Evolutionary conservation across 306 rosid genomes (phyloP), one percentile per base, ranked within the genome.

Genomic region (Casuarina cunninghamiana): DNA sequence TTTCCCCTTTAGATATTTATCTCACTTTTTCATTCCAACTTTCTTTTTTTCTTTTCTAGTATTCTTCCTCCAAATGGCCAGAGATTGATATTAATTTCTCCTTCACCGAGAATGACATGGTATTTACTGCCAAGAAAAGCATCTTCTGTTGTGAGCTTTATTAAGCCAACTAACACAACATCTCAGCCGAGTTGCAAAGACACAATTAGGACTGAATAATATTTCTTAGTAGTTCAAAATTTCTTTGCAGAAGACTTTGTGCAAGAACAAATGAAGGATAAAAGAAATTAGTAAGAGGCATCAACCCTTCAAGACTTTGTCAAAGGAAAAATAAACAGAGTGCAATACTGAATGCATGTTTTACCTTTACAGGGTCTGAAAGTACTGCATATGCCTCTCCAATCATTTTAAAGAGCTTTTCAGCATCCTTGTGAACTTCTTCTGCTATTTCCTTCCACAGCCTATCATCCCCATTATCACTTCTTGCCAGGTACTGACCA

Each of bases 341-440:
- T 43, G 42, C 48, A 53, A 26, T 44, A 26, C 58, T 57, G 17
- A 12, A 51, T 55, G 71, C 35, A 67, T n/a, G 15, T 42, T 6
- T 21, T 73, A 93, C 97, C 98, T 93, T 93, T 76, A 85, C 79
- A 60, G 96, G 84, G 76, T 93, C 98, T 44, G 96, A 91, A 76
- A 93, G 86, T 32, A 93, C 85, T 32, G 97, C 93, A 84, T 93
- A 93, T 55, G 98, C 97, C 84, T 93, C 98, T 63, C 91, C 97
- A 77, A 93, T 88, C 77, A 93, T 93, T 88, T 93, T 91, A 82
- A 93, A 93, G 71, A 91, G 94, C 80, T 85, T 85, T 75, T 93
- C 98, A 16, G 94, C 91, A 82, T 93, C 94, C 71, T 85, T 85
- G 74, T 85, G 89, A 80, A 87, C 93, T 83, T 93, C 97, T 77